phyloP scores from a whole-genome alignment of 371 early-diverging fungal species.

The Syncephalastrum sp. region DNA sequence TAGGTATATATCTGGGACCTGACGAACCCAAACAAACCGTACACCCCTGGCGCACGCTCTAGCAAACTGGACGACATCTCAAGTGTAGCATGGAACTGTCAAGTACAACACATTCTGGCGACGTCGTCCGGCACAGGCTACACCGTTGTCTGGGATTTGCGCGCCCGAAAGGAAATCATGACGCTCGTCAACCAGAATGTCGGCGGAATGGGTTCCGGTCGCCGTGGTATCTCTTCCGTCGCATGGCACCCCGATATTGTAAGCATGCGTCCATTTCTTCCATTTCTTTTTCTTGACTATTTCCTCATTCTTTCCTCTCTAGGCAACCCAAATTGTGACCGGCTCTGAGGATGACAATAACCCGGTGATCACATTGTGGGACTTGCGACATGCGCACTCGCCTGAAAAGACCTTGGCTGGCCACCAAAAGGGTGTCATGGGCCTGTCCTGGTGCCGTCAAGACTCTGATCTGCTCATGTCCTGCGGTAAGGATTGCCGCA shows the following conservation, averaged over 20 bases:
- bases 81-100: constrained; percentile 90
- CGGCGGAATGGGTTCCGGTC: constrained; percentile 52
- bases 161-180: constrained; percentile 85
- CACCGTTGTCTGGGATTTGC: constrained; percentile 95
- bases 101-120: constrained; percentile 92
- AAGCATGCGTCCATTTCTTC: constrained; percentile 25
- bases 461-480: constrained; percentile 87
- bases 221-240: constrained; percentile 80
- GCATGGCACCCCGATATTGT: constrained; percentile 95
- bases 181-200: constrained; percentile 66
- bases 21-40: constrained; percentile 79
- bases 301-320: constrained; percentile 2
- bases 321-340: constrained; percentile 93
- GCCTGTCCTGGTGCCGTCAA: constrained; percentile 91
- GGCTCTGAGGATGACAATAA: constrained; percentile 88
- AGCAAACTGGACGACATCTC: constrained; percentile 87
- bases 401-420: constrained; percentile 80
- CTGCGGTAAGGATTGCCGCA: constrained; percentile 91
- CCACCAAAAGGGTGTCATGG: constrained; percentile 85
- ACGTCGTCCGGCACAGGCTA: constrained; percentile 89
- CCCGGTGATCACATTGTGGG: constrained; percentile 90
- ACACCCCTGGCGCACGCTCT: constrained; percentile 84
- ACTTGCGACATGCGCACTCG: constrained; percentile 89
- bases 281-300: neutral
- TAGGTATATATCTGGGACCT: constrained; percentile 95